Evolutionary conservation across 192 early-diverging fungal genomes (phyloP).

Genomic region (Tieghemiomyces parasiticus): DNA sequence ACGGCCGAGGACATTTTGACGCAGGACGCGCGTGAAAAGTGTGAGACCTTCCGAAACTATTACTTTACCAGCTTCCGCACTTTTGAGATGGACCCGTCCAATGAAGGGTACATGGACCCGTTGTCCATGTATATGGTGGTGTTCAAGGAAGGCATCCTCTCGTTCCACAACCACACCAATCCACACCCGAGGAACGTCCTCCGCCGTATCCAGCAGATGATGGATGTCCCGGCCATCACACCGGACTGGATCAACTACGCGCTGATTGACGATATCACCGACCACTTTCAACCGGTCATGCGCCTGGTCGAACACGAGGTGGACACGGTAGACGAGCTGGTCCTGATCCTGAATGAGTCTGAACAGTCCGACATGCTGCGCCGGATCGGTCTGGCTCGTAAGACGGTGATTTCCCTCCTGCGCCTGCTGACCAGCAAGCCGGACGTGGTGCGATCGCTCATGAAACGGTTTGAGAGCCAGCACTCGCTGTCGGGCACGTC

Average conservation of each 20-base stretch:
- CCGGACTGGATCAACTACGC: conserved; percentile 95
- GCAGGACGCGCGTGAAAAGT: conserved; percentile 85
- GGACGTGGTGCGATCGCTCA: conserved; percentile 57
- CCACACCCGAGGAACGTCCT: conserved; percentile 10
- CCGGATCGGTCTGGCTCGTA: conserved; percentile 55
- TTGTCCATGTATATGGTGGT: conserved; percentile 50
- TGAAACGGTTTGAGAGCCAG: conserved; percentile 43
- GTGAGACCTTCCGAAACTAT: conserved; percentile 67
- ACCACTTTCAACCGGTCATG: conserved; percentile 77
- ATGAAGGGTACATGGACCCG: conserved; percentile 45
- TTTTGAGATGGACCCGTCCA: conserved; percentile 49
- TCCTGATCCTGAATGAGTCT: conserved; percentile 79
- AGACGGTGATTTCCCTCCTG: conserved; percentile 52
- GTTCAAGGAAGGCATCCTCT: conserved; percentile 51
- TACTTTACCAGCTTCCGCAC: conserved; percentile 82
- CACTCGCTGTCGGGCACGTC: conserved; percentile 3
- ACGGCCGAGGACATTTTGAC: conserved; percentile 80
- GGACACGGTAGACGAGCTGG: conserved; percentile 87
- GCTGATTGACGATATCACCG: conserved; percentile 88
- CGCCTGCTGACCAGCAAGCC: conserved; percentile 52
- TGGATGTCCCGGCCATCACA: neutral
- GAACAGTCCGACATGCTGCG: conserved; percentile 71
- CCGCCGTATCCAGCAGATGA: conserved; percentile 2
- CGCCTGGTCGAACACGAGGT: conserved; percentile 86
- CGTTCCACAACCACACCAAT: conserved; percentile 15